These are phyloP conservation scores for Eucalyptus shirleyi DNA, from an alignment of 345 rosid species.

Conservation along the genomic window DNA sequence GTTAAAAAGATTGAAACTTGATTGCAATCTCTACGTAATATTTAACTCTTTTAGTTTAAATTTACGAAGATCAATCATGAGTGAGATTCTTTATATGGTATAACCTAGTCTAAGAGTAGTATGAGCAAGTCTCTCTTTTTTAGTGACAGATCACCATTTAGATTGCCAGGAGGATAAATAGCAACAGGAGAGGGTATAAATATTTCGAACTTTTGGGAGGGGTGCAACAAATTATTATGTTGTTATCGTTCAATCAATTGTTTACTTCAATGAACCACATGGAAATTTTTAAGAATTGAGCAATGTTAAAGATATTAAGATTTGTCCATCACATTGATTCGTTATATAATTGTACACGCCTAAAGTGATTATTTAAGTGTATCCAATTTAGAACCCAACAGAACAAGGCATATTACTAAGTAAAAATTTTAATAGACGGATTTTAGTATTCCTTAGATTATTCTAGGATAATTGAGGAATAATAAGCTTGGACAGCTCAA, in stretches of 20 bases:
- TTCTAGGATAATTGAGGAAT: not conserved
- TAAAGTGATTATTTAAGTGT: not conserved
- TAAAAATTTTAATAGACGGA: not conserved
- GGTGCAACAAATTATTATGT: not conserved
- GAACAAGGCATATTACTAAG: not conserved
- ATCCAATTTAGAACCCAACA: not conserved
- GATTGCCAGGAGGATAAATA: not conserved
- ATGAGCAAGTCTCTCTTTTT: not conserved
- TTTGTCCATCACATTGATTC: not conserved
- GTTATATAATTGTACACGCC: not conserved
- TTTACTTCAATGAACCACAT: not conserved
- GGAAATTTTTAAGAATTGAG: not conserved
- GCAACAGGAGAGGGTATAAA: not conserved
- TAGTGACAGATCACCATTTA: not conserved
- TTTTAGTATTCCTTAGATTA: not conserved
- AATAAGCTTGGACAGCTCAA: not conserved
- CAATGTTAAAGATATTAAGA: not conserved
- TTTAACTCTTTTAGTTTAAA: not conserved
- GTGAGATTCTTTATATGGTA: not conserved
- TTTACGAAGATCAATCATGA: not conserved
- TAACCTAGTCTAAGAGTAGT: not conserved
- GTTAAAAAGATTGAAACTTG: not conserved
- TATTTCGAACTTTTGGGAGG: not conserved
- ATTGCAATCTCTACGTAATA: not conserved
- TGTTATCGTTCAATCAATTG: not conserved